phyloP scores from a whole-genome alignment of 2,329 filamentous ascomycete genomes.

The Chaetomium globosum region DNA sequence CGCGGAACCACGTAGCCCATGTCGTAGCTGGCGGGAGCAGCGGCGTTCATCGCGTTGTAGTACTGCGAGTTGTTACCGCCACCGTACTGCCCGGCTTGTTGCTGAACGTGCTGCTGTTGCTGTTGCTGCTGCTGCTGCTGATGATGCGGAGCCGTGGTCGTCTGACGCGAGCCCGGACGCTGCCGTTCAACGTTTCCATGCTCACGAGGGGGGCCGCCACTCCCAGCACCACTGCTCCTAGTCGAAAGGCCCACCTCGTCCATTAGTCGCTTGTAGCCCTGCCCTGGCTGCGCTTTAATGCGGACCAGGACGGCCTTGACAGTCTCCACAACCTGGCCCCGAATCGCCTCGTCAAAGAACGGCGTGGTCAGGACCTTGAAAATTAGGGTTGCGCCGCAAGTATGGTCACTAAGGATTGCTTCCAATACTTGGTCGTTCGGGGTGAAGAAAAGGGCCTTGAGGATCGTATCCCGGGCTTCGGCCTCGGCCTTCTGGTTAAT shows the following conservation, averaged over 20 bases:
- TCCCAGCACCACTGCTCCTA: slow-evolving; percentile 49
- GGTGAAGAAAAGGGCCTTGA: slow-evolving; percentile 91
- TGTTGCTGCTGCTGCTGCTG: slow-evolving; percentile 38
- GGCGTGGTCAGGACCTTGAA: slow-evolving; percentile 98
- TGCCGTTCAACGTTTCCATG: slow-evolving; percentile 52
- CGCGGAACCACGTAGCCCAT: slow-evolving; percentile 55
- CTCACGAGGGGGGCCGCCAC: slow-evolving; percentile 50
- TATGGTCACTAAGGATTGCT: slow-evolving; percentile 86
- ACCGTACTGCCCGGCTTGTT: slow-evolving; percentile 35
- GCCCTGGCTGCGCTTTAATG: slow-evolving; percentile 89
- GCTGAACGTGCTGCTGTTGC: slow-evolving; percentile 33
- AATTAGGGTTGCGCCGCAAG: slow-evolving; percentile 90
- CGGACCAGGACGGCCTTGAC: slow-evolving; percentile 85
- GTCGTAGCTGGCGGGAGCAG: slow-evolving; percentile 52
- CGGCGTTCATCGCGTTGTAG: slow-evolving; percentile 54
- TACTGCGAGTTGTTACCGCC: slow-evolving; percentile 49
- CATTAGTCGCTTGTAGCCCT: slow-evolving; percentile 98
- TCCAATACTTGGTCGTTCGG: slow-evolving; percentile 83
- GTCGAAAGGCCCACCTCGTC: slow-evolving; percentile 93
- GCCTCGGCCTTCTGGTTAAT: slow-evolving; percentile 97
- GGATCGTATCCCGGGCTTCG: slow-evolving; percentile 85
- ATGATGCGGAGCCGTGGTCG: slow-evolving; percentile 45
- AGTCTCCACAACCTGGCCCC: slow-evolving; percentile 84
- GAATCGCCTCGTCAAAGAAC: slow-evolving; percentile 92
- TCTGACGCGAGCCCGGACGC: slow-evolving; percentile 60